A percentile compares a stretch with the other conserved stretches of the same genome.
Conservation (phyloP, 1,284 basidiomycete species). For the Cutaneotrichosporon curvatum region DNA sequence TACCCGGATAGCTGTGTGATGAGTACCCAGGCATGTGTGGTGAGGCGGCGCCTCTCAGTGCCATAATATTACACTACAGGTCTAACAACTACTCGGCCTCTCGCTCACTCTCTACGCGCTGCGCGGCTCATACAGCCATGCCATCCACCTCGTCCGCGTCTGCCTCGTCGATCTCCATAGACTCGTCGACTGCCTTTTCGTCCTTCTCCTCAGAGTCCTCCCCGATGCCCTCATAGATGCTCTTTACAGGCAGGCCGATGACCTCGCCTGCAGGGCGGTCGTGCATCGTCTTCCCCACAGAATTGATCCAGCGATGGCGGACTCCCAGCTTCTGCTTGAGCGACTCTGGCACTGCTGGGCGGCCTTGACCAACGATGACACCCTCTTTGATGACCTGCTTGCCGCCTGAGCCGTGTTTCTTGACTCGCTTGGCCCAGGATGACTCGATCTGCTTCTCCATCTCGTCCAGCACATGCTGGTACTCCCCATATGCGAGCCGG, state of each 20-base stretch:
- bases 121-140: slow-evolving; percentile 8
- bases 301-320: slow-evolving; percentile 64
- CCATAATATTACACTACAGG: too few relatives aligned
- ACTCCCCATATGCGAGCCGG: slow-evolving; percentile 82
- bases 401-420: slow-evolving; percentile 52
- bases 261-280: slow-evolving; percentile 58
- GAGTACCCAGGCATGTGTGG: too few relatives aligned
- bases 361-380: slow-evolving; percentile 49
- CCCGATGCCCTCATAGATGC: slow-evolving; percentile 66
- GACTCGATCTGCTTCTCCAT: slow-evolving; percentile 70
- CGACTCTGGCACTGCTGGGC: slow-evolving; percentile 61
- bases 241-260: slow-evolving; percentile 64
- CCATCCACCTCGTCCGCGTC: slow-evolving; percentile 26
- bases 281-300: slow-evolving; percentile 62
- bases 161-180: slow-evolving; percentile 27
- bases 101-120: too few relatives aligned
- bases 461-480: slow-evolving; percentile 66
- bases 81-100: too few relatives aligned
- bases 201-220: slow-evolving; percentile 48
- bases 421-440: slow-evolving; percentile 47
- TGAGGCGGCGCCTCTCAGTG: too few relatives aligned
- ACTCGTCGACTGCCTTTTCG: slow-evolving; percentile 43
- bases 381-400: slow-evolving; percentile 46
- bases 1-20: too few relatives aligned
- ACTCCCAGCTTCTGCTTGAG: slow-evolving; percentile 63